phyloP scores from a whole-genome alignment of 805 yeast genomes.

The Spathaspora arborariae region DNA sequence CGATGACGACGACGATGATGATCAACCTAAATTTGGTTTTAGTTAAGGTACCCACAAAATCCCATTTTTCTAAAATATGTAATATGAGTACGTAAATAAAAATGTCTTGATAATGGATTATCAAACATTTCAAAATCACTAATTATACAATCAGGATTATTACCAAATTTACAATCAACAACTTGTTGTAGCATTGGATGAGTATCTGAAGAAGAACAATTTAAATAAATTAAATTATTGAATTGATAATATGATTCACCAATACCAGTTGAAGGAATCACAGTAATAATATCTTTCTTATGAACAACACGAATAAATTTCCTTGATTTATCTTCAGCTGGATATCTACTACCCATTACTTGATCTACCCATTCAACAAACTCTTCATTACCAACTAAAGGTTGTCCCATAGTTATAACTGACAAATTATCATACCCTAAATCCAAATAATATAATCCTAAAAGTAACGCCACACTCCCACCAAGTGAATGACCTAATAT shows the following conservation, averaged over 20 bases:
- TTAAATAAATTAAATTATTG: constrained; percentile 35
- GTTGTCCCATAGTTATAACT: constrained; percentile 43
- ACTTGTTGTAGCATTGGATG: constrained; percentile 25
- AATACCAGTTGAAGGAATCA: constrained; percentile 23
- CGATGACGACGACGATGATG: constrained; percentile 26
- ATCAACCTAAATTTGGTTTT: constrained; percentile 32
- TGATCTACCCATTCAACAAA: constrained; percentile 35
- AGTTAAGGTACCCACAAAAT: constrained; percentile 21
- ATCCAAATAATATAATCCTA: constrained; percentile 34
- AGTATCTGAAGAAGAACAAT: constrained; percentile 22
- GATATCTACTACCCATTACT: constrained; percentile 25
- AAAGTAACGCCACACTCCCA: constrained; percentile 36
- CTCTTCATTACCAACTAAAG: constrained; percentile 37
- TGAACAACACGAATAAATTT: constrained; percentile 24
- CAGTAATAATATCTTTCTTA: constrained; percentile 21
- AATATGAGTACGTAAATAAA: constrained; percentile 29
- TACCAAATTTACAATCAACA: constrained; percentile 29
- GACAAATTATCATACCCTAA: constrained; percentile 27
- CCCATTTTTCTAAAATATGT: constrained; percentile 38
- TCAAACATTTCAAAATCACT: constrained; percentile 20
- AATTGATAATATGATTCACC: constrained; percentile 27
- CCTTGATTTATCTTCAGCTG: constrained; percentile 17
- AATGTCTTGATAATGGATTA: constrained; percentile 9
- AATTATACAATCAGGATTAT: constrained; percentile 25
- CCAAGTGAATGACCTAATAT: constrained; percentile 38